Percentiles rank a stretch among this genome's conserved stretches.
These are phyloP conservation scores for Hypomontagnella monticulosa DNA, from an alignment of 495 filamentous ascomycete genomes.

Conservation along the genomic window DNA sequence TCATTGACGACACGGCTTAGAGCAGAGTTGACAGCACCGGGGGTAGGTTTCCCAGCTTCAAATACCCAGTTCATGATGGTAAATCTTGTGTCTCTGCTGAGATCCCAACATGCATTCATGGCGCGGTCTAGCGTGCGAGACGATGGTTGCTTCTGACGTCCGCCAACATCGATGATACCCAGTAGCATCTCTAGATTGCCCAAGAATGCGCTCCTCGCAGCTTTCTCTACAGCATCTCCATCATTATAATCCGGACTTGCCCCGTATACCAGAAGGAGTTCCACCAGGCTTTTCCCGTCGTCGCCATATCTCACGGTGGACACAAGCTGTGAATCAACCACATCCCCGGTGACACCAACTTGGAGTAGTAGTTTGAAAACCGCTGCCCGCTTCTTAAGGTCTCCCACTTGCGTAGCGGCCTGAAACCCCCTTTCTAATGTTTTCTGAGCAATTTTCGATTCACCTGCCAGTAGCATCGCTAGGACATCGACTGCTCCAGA, in stretches of 20 bases:
- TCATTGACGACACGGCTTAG: slow-evolving; percentile 56
- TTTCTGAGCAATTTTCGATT: slow-evolving; percentile 42
- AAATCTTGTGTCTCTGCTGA: slow-evolving; percentile 52
- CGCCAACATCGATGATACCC: slow-evolving; percentile 47
- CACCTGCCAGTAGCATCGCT: slow-evolving; percentile 50
- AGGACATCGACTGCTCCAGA: slow-evolving; percentile 52
- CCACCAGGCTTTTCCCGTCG: slow-evolving; percentile 53
- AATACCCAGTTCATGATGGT: slow-evolving; percentile 57
- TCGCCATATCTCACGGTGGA: slow-evolving; percentile 55
- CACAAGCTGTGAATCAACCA: slow-evolving; percentile 56
- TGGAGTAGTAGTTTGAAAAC: slow-evolving; percentile 56
- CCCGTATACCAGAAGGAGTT: slow-evolving; percentile 54
- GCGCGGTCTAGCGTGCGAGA: slow-evolving; percentile 51
- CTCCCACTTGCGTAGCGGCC: slow-evolving; percentile 53
- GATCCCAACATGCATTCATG: slow-evolving; percentile 55
- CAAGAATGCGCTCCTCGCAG: slow-evolving; percentile 53
- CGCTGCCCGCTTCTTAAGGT: slow-evolving; percentile 50
- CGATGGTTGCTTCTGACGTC: slow-evolving; percentile 48
- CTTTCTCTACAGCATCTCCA: slow-evolving; percentile 60
- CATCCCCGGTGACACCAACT: slow-evolving; percentile 52
- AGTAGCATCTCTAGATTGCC: slow-evolving; percentile 56
- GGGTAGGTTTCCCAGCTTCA: slow-evolving; percentile 51
- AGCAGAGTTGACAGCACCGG: slow-evolving; percentile 52
- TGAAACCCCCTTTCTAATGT: slow-evolving; percentile 55
- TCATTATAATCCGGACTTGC: slow-evolving; percentile 55